Conservation (phyloP, 768 basidiomycete genomes). For the Russula compacta region DNA sequence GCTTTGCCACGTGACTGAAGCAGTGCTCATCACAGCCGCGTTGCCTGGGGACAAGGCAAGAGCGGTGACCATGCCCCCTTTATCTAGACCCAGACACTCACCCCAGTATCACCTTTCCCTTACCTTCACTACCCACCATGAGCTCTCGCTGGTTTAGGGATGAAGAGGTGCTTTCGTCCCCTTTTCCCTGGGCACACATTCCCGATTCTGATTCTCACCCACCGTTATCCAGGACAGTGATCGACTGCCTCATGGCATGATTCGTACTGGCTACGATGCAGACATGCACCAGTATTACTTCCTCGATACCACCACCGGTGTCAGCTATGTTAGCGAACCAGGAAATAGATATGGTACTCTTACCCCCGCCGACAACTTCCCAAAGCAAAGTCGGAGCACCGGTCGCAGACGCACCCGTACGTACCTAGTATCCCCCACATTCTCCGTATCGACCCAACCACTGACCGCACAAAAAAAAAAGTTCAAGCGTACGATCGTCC, state of each 20-base stretch:
- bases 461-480: background rate
- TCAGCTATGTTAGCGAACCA: slow-evolving; percentile 2
- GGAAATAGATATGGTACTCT: slow-evolving; percentile 15
- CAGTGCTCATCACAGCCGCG: too few relatives aligned
- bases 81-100: background rate
- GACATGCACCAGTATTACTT: slow-evolving; percentile 13
- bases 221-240: slow-evolving; percentile 5
- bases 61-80: background rate
- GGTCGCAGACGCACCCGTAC: slow-evolving; percentile 2
- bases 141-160: background rate
- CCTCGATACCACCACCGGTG: background rate
- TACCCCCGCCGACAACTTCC: slow-evolving; percentile 7
- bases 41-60: too few relatives aligned
- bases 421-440: background rate
- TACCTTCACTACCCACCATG: background rate
- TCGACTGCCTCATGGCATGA: slow-evolving; percentile 11
- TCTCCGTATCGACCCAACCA: background rate
- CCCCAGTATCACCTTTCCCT: background rate
- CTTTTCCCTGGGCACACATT: background rate
- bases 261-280: slow-evolving; percentile 15
- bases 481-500: slow-evolving; percentile 15
- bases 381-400: background rate
- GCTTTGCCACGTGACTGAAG: background rate
- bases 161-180: background rate
- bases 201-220: background rate